A percentile compares a stretch with the other conserved stretches of the same genome.
These are phyloP conservation scores for Fagopyrum homotropicum DNA, from an alignment of 148 eudicot genomes.

Conservation along the genomic window DNA sequence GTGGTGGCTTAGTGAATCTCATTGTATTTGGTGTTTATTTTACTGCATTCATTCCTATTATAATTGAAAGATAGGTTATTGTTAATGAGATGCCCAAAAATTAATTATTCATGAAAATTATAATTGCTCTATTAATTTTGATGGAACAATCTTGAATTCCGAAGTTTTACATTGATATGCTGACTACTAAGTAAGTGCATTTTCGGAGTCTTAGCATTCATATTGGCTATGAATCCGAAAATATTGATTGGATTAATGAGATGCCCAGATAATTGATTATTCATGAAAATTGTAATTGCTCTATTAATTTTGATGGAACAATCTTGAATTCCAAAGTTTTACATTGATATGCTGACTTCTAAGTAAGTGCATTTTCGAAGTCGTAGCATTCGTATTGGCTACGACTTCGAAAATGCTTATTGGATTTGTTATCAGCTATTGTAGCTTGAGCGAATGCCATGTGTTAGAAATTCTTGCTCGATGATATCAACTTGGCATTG, in stretches of 20 bases:
- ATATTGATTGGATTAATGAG: neutral
- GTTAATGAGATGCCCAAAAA: too few relatives aligned
- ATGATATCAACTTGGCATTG: neutral
- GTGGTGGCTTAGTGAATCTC: neutral
- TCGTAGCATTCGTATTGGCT: too few relatives aligned
- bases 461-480: neutral
- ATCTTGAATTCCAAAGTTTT: neutral
- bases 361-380: neutral
- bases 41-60: neutral
- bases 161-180: neutral
- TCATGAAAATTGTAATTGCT: too few relatives aligned
- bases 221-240: too few relatives aligned
- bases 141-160: neutral
- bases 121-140: neutral
- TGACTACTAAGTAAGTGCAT: neutral
- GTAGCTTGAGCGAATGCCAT: neutral
- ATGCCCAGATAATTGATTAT: too few relatives aligned
- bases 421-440: neutral
- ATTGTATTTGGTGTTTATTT: neutral
- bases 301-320: neutral
- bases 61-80: neutral
- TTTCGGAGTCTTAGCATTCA: neutral
- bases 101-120: too few relatives aligned
- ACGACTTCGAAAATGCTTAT: neutral
- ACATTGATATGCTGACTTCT: neutral